Base-by-base conservation (phyloP, 345 rosid species). In the Pseudoturritis turrita region DNA sequence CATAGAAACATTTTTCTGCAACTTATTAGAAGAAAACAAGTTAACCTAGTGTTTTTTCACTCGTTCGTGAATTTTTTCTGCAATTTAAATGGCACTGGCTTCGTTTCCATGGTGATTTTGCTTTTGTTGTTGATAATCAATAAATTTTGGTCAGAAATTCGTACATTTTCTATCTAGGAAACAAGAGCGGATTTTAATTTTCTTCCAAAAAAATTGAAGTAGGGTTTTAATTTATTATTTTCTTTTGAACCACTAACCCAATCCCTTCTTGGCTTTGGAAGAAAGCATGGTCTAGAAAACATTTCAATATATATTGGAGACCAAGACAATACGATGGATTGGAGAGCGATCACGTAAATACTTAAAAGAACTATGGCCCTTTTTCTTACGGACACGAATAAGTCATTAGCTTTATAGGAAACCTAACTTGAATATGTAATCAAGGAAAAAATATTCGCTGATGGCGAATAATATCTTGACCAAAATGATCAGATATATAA, bases 371-470 rank as follows among this genome's bases (percentile, higher is more conserved):
- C 56, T 33, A 33, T 8, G 37, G 37, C 25, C 25, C 12, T 52
- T 72, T 57, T 33, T 35, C 36, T 43, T 33, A 23, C 57, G 35
- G 33, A 56, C 52, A 73, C 25, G 15, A 21, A 47, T 73, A 57
- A 65, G 51, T 46, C 31, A 55, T 45, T 64, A 46, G 17, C 77
- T 65, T 65, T 65, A 57, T 57, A 49, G 60, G 67, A 65, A 73
- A 57, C 77, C 72, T 57, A 65, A 73, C 72, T 74, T 51, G 45
- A 47, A 43, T 18, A 36, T 73, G 51, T 73, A 73, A 53, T 23
- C 37, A 17, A 15, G 44, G 33, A 54, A 6, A 40, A 49, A 28
- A 39, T 14, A 65, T 36, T 29, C 67, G 49, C 60, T 35, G 36
- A 39, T 46, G 72, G 62, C 73, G 68, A 74, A 67, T 74, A 68